Evolutionary conservation across 148 eudicot species (phyloP).

Genomic region (Silene latifolia): DNA sequence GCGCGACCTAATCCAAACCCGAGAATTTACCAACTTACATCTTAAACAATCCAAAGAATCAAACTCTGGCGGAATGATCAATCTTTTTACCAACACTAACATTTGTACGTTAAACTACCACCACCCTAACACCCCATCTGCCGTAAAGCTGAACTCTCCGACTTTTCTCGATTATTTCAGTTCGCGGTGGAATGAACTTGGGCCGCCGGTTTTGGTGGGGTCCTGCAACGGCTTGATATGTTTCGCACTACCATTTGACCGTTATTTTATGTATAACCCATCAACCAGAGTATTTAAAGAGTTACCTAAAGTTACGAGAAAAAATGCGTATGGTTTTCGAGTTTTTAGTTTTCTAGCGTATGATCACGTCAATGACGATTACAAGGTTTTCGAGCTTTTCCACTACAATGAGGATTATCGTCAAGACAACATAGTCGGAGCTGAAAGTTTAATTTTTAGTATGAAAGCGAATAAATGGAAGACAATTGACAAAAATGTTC

Average conservation of each 20-base stretch:
- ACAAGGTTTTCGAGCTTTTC: slow-evolving; percentile 9
- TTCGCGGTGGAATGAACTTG: slow-evolving; percentile 1
- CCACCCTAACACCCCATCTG: background rate
- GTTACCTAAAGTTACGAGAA: slow-evolving; percentile 1
- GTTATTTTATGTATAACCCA: slow-evolving; percentile 15
- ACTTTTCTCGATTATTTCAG: background rate
- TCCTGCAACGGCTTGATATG: slow-evolving; percentile 14
- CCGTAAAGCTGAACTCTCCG: background rate
- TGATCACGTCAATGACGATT: slow-evolving; percentile 12
- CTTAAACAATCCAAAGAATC: background rate
- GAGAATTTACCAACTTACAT: slow-evolving; percentile 7
- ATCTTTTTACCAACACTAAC: background rate
- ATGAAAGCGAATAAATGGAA: slow-evolving; percentile 9
- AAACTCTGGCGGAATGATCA: background rate
- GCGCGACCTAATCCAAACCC: background rate
- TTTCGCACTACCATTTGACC: background rate
- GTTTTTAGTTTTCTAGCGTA: background rate
- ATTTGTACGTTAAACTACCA: background rate
- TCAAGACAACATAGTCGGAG: background rate
- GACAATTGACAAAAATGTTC: slow-evolving; percentile 1
- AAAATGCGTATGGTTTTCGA: background rate
- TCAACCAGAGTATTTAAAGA: background rate
- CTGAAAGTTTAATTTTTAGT: slow-evolving; percentile 6
- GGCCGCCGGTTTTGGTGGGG: slow-evolving; percentile 3
- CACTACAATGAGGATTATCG: background rate